Evolutionary conservation across 768 basidiomycete species (phyloP), one percentile per base, ranked within the genome.

Genomic region (Naematelia encephala): DNA sequence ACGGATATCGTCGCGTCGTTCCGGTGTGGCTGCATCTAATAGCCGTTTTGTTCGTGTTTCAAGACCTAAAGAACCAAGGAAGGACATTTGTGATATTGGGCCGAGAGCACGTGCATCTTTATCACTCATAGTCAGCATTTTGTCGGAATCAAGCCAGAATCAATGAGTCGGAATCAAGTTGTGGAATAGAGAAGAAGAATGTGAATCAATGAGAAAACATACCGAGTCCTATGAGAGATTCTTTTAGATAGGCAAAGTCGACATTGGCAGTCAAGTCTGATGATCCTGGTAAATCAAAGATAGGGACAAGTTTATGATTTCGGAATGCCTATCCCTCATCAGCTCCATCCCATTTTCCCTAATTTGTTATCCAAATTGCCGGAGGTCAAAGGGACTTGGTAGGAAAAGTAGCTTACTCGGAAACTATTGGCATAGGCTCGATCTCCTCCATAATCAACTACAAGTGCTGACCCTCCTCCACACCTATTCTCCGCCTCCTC

Each of bases 261-360:
- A 99, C 94, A 70, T 98, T 96, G n/a, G 88, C 86, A 0, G 96
- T 99, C 48, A 98, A 78, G 76, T 99, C 96, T 43, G 89, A 87
- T 43, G 88, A 82, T 16, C 96, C 96, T 0, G 93, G 92, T 10
- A 82, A 79, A 53, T 87, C 81, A 70, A 98, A 94, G 2, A 89
- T 81, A 73, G 93, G 87, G 1, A 89, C 87, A 13, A 91, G 84
- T 58, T 86, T 82, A 72, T 98, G 96, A 21, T 85, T 80, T 75
- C 87, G 87, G 82, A 99, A 97, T 0, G 88, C 96, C 93, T 97
- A 60, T 30, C 25, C 12, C 48, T 34, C 29, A 26, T 22, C 51
- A 10, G 5, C 19, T 55, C 13, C 25, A 22, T 29, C 25, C 21
- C 21, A 8, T 13, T 5, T 21, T 14, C 45, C 23, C 22, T n/a